These are phyloP conservation scores for Phytophthora litchii DNA, from an alignment of 352 stramenopile species.

Conservation along the genomic window DNA sequence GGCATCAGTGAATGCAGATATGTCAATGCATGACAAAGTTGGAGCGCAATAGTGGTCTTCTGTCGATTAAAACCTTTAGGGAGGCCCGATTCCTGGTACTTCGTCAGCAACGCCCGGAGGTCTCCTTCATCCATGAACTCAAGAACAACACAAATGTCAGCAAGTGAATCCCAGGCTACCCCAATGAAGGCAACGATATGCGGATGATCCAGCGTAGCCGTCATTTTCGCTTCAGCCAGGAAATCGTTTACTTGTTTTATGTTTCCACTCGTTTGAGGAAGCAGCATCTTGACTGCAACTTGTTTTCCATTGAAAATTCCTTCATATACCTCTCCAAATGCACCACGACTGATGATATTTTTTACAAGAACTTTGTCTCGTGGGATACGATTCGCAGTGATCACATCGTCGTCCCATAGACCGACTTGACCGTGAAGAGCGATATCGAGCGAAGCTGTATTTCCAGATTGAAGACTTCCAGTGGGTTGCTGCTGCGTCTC, in stretches of 20 bases:
- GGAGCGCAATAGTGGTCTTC: slow-evolving; percentile 35
- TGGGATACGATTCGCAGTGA: slow-evolving; percentile 43
- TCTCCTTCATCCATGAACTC: slow-evolving; percentile 61
- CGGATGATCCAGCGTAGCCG: slow-evolving; percentile 37
- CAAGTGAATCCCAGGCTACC: slow-evolving; percentile 49
- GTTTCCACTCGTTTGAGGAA: slow-evolving; percentile 34
- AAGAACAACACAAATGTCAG: slow-evolving; percentile 47
- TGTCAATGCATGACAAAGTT: slow-evolving; percentile 34
- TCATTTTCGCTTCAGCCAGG: slow-evolving; percentile 43
- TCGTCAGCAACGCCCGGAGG: slow-evolving; percentile 38
- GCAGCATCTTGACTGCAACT: slow-evolving; percentile 52
- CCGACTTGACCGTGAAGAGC: slow-evolving; percentile 18
- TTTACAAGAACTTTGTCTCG: slow-evolving; percentile 36
- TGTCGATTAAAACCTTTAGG: slow-evolving; percentile 31
- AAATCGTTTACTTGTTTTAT: slow-evolving; percentile 45
- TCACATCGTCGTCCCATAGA: slow-evolving; percentile 45
- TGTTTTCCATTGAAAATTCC: slow-evolving; percentile 38
- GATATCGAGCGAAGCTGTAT: slow-evolving; percentile 24
- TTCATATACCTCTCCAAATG: slow-evolving; percentile 49
- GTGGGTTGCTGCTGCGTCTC: slow-evolving; percentile 23
- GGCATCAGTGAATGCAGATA: slow-evolving; percentile 44
- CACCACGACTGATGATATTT: slow-evolving; percentile 41
- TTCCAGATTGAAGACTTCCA: slow-evolving; percentile 21
- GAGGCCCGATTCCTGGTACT: slow-evolving; percentile 24
- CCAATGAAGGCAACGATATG: slow-evolving; percentile 48